Evolutionary conservation across 148 eudicot genomes (phyloP).

Genomic region (Limonium bicolor): DNA sequence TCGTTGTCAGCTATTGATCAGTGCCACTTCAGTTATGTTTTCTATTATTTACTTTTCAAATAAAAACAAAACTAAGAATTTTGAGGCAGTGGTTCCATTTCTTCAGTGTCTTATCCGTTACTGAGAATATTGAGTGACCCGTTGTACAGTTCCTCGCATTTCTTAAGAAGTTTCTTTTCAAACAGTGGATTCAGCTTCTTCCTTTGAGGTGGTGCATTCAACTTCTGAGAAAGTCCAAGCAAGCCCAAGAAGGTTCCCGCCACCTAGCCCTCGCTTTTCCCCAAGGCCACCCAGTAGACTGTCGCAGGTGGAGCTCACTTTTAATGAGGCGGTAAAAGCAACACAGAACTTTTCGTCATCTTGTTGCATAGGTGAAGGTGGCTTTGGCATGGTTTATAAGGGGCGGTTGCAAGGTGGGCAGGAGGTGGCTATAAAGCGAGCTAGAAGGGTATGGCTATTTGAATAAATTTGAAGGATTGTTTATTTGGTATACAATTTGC

Average conservation of each 20-base stretch:
- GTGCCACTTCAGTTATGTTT: not conserved
- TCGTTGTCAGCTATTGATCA: not conserved
- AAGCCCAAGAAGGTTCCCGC: slow-evolving; percentile 57
- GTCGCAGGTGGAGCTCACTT: slow-evolving; percentile 58
- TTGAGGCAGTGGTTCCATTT: not conserved
- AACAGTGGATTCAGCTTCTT: slow-evolving; percentile 57
- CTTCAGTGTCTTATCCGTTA: not conserved
- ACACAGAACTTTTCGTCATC: slow-evolving; percentile 65
- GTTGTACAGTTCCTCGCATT: not conserved
- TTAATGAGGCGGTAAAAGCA: slow-evolving; percentile 46
- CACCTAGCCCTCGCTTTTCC: slow-evolving; percentile 84
- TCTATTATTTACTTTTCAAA: not conserved
- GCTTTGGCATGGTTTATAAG: slow-evolving; percentile 83
- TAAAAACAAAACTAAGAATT: not conserved
- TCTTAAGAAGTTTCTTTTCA: slow-evolving; percentile 1
- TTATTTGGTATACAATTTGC: too few species aligned
- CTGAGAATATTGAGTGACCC: not conserved
- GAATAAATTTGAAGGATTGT: too few species aligned
- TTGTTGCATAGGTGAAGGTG: slow-evolving; percentile 70
- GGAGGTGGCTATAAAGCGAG: slow-evolving; percentile 78
- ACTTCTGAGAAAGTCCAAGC: slow-evolving; percentile 32
- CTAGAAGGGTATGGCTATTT: slow-evolving; percentile 48
- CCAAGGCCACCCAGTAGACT: slow-evolving; percentile 46
- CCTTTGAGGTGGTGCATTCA: slow-evolving; percentile 34
- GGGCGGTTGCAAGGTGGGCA: slow-evolving; percentile 63